These are phyloP conservation scores for Claviceps sp. DNA, from an alignment of 2,329 filamentous ascomycete genomes.

Conservation along the genomic window DNA sequence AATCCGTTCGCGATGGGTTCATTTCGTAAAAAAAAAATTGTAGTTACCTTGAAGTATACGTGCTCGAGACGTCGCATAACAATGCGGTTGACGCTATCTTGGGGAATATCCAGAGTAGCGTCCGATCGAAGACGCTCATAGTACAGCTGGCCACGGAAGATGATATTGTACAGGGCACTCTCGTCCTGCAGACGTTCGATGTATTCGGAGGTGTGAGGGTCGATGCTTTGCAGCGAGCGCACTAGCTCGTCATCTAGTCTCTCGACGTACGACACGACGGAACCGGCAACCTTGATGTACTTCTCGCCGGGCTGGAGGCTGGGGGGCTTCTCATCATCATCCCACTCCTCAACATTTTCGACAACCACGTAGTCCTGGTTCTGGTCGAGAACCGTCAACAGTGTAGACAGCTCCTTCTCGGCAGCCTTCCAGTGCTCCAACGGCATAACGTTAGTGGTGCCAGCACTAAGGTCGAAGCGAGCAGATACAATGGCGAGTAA, in stretches of 20 bases:
- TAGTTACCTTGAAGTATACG: conserved; percentile 84
- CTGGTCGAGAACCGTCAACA: conserved; percentile 67
- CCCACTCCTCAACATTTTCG: conserved; percentile 94
- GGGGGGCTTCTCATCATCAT: conserved; percentile 92
- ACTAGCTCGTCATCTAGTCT: conserved; percentile 94
- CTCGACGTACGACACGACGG: conserved; percentile 87
- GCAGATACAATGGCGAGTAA: conserved; percentile 85
- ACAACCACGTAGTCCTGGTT: conserved; percentile 74
- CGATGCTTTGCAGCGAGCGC: conserved; percentile 91
- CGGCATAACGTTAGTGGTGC: conserved; percentile 69
- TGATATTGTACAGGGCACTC: conserved; percentile 77
- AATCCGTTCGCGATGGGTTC: background rate
- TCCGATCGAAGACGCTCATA: conserved; percentile 68
- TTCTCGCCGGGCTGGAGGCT: conserved; percentile 58
- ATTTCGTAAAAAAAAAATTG: too few species aligned
- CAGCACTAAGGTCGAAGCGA: conserved; percentile 80
- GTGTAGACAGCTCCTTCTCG: conserved; percentile 67
- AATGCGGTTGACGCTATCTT: conserved; percentile 84
- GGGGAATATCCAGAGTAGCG: conserved; percentile 55
- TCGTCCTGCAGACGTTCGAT: conserved; percentile 92
- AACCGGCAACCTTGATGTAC: conserved; percentile 84
- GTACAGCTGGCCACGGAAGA: conserved; percentile 80
- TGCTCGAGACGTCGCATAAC: conserved; percentile 92
- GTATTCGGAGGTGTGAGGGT: conserved; percentile 97
- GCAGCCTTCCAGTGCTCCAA: conserved; percentile 95